Base-by-base conservation (phyloP, 768 basidiomycete species). In the Holtermannia corniformis region DNA sequence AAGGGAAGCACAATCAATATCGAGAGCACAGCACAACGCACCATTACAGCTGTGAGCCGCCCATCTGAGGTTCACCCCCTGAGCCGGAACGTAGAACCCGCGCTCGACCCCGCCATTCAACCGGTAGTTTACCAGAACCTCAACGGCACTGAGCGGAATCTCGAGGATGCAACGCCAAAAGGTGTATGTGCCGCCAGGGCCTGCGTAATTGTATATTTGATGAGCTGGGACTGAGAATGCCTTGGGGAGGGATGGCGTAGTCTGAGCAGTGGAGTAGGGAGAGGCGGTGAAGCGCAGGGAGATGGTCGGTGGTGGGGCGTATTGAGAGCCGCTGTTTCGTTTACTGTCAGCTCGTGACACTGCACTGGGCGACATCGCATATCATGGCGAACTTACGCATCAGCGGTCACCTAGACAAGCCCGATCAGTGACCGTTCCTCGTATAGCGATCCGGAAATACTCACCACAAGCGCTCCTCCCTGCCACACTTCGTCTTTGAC, bases 151-250 rank as follows among this genome's bases (percentile, higher is more conserved):
- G 1, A 96, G 71, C 0, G 88, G 89, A 50, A 99, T 78, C 57
- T 83, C 81, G 45, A 96, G 81, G 64, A 83, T 77, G 75, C 96
- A 96, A 49, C 93, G 79, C 86, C 90, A 97, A 75, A 99, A 99
- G 0, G 88, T 88, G 66, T 81, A 90, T 0, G 85, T 84, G 3
- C 90, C 92, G 54, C 65, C 57, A 24, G 54, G 46, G 26, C 60
- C 57, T 46, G 49, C 27, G 57, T 68, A 70, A 1, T 44, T 48
- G 57, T 62, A 56, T 54, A 72, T 65, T 44, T 50, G 52, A 25
- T 59, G 44, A 14, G 54, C 67, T 5, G 40, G 22, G 22, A 60
- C n/a, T 14, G 41, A 51, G 20, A 23, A 40, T 14, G 47, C 25
- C 11, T 44, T 48, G 57, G n/a, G 50, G 47, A 10, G 49, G 41